A percentile compares a stretch with the other conserved stretches of the same genome.
Evolutionary conservation across 2,329 filamentous ascomycete genomes (phyloP).

Genomic region (Orbilia oligospora): DNA sequence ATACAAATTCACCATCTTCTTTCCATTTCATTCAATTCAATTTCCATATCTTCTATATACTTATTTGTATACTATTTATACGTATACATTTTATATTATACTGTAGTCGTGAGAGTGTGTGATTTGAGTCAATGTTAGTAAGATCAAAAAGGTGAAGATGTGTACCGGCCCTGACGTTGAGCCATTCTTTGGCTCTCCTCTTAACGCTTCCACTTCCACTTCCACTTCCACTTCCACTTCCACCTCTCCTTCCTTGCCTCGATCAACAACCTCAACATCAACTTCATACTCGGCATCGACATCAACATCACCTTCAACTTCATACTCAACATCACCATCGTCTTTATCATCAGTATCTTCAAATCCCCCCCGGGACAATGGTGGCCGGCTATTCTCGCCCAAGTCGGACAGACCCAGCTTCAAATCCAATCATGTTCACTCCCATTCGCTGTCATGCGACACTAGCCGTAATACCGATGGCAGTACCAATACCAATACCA

Average conservation of each 20-base stretch:
- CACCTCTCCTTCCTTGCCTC: background rate
- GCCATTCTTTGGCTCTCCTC: conserved; percentile 11
- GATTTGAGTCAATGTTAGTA: background rate
- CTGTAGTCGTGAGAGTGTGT: too few relatives aligned
- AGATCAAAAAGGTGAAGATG: background rate
- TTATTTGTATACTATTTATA: too few relatives aligned
- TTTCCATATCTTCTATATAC: too few relatives aligned
- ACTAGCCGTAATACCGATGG: conserved; percentile 6
- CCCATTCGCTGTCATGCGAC: conserved; percentile 56
- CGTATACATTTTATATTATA: background rate
- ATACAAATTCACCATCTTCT: too few relatives aligned
- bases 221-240: background rate
- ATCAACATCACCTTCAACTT: background rate
- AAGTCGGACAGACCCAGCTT: background rate
- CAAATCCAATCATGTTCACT: conserved; percentile 23
- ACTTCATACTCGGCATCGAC: background rate
- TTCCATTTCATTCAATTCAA: too few relatives aligned
- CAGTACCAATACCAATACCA: background rate
- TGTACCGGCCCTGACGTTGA: conserved; percentile 34
- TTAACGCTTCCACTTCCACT: too few relatives aligned
- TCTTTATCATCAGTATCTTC: background rate
- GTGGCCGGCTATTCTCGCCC: conserved; percentile 20
- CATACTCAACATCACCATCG: background rate
- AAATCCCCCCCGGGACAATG: background rate
- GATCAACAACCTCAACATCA: background rate